Evolutionary conservation across 148 eudicot genomes (phyloP).

Genomic region (Nepenthes mirabilis): DNA sequence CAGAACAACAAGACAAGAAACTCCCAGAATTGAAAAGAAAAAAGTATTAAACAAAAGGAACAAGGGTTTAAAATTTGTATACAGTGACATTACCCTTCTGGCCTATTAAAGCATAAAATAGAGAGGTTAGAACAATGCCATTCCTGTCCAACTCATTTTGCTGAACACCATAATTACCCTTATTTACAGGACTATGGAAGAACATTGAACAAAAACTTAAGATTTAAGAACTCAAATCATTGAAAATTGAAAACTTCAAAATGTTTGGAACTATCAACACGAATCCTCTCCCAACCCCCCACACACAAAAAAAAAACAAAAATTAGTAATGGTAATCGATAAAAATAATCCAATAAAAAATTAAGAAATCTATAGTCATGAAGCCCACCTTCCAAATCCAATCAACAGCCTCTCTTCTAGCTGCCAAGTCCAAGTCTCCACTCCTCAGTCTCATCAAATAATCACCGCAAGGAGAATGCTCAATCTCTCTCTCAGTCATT

Average conservation of each 20-base stretch:
- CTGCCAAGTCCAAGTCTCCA: conserved; percentile 51
- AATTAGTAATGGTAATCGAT: background rate
- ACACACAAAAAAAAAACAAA: background rate
- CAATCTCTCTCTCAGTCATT: conserved; percentile 37
- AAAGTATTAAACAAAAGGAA: no score
- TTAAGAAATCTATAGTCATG: background rate
- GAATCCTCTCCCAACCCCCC: background rate
- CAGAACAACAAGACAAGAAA: no score
- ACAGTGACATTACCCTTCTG: no score
- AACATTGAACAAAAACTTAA: no score
- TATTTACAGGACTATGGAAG: no score
- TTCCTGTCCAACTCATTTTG: background rate
- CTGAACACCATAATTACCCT: background rate
- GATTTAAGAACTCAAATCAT: no score
- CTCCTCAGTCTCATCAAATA: conserved; percentile 40
- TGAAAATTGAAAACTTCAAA: no score
- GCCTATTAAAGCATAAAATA: conserved; percentile 1
- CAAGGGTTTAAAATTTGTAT: no score
- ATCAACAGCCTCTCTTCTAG: conserved; percentile 51
- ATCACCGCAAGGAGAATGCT: conserved; percentile 35
- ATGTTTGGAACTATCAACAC: no score
- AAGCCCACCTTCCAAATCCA: conserved; percentile 66
- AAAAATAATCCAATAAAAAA: background rate
- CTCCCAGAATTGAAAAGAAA: no score
- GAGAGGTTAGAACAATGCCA: background rate